Base-by-base conservation (phyloP, 192 early-diverging fungal genomes). In the Coemansia sp. region DNA sequence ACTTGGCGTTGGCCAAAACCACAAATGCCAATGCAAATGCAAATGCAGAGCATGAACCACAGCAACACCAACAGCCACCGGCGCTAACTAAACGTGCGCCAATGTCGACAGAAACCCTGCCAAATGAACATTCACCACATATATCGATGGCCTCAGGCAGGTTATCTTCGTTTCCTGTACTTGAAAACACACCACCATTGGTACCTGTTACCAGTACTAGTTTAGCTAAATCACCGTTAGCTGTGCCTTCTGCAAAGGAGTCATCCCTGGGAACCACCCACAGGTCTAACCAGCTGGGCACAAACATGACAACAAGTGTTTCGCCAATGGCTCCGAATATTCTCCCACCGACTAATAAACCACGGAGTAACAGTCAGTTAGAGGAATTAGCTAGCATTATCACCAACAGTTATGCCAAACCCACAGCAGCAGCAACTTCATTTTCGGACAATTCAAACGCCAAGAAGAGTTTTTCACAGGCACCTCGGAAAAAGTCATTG, bases 1-100 rank as follows among this genome's bases (percentile, higher is more conserved):
- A 38, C 57, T 31, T 80, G 66, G 67, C 72, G 11, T 57, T 71
- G 25, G 68, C 66, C 10, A 73, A 73, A 34, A 45, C 18, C 14
- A 45, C 48, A 18, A 49, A 30, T 7, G 1, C 25, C 7, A 30
- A 11, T 34, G 31, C 5, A 28, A 25, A 14, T 2, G 10, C 57
- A 11, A 29, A 57, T 54, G 14, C 25, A 34, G 66, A 45, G 25
- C 18, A 7, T 22, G 3, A 31, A 5, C 63, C 55, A 30, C 59
- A 61, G 17, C 42, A 48, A 18, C 42, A 64, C 14, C 48, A 30
- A 2, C 57, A 61, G 7, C 70, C 66, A 40, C 57, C 61, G 30
- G 40, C 62, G 34, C 38, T 63, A 8, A 48, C 67, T 57, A 74
- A 74, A 42, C 70, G 58, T 33, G 58, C 65, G 0, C 65, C 55